A percentile compares a stretch with the other conserved stretches of the same genome.
phyloP scores from a whole-genome alignment of 441 rosid species.

The Theobroma grandiflorum region DNA sequence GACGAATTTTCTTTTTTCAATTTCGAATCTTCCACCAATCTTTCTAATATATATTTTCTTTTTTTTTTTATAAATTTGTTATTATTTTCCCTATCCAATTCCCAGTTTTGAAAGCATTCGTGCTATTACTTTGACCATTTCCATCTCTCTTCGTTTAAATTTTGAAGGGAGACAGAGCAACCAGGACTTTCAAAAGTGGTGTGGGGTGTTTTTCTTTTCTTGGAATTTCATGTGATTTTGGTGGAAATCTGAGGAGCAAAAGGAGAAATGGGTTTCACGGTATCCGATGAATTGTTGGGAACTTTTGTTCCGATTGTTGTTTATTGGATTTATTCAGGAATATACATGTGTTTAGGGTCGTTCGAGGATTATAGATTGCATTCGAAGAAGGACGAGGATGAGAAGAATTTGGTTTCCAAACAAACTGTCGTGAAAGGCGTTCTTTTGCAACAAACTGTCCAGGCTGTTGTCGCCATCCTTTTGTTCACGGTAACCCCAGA shows the following conservation, averaged over 20 bases:
- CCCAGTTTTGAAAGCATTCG: too few species aligned
- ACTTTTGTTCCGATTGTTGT: constrained; percentile 75
- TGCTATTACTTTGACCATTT: background rate
- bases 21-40: too few species aligned
- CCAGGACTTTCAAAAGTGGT: background rate
- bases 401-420: constrained; percentile 84
- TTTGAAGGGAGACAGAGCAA: background rate
- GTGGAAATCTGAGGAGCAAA: constrained; percentile 47
- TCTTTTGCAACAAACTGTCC: constrained; percentile 77
- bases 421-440: constrained; percentile 73
- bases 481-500: constrained; percentile 59
- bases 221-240: constrained; percentile 54
- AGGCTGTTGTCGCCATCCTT: constrained; percentile 77
- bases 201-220: background rate
- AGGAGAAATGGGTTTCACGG: background rate
- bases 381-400: constrained; percentile 71
- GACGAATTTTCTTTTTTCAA: too few species aligned
- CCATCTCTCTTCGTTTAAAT: background rate
- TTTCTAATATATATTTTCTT: too few species aligned
- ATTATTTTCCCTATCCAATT: too few species aligned
- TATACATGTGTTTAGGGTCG: constrained; percentile 60
- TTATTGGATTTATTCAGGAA: constrained; percentile 84
- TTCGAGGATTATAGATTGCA: constrained; percentile 78
- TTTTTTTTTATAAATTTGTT: too few species aligned
- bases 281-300: constrained; percentile 45